phyloP scores from a whole-genome alignment of 2,329 filamentous ascomycete species.

The Colletotrichum costaricense region DNA sequence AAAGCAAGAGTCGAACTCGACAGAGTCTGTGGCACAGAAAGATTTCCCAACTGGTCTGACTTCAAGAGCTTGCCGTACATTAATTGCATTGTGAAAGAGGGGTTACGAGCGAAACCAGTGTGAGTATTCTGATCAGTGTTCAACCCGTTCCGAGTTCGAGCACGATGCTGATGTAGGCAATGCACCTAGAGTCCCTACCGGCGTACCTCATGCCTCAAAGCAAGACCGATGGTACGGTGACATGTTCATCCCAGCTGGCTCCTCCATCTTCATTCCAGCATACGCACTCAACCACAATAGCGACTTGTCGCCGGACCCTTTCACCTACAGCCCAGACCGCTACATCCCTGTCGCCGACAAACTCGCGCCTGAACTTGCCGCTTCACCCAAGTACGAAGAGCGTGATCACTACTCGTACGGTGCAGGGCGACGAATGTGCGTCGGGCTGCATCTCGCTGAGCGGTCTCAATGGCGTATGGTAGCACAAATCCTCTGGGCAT shows the following conservation, averaged over 20 bases:
- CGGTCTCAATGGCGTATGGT: slow-evolving; percentile 52
- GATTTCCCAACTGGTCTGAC: slow-evolving; percentile 51
- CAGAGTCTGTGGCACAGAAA: slow-evolving; percentile 46
- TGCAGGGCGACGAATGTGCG: slow-evolving; percentile 58
- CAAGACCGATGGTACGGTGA: slow-evolving; percentile 52
- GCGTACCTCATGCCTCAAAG: neutral
- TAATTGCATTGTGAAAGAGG: slow-evolving; percentile 53
- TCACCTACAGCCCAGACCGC: slow-evolving; percentile 44
- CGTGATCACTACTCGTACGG: slow-evolving; percentile 60
- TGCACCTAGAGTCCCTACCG: neutral
- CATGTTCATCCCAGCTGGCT: slow-evolving; percentile 52
- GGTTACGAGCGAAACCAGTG: slow-evolving; percentile 53
- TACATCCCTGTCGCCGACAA: slow-evolving; percentile 40
- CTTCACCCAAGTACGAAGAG: slow-evolving; percentile 33
- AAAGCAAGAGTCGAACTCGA: slow-evolving; percentile 56
- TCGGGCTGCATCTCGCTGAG: slow-evolving; percentile 61
- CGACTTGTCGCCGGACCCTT: slow-evolving; percentile 40
- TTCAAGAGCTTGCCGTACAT: slow-evolving; percentile 53
- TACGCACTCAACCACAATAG: slow-evolving; percentile 49
- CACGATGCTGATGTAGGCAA: too few species aligned
- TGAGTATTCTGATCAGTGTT: neutral
- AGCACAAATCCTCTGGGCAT: slow-evolving; percentile 59
- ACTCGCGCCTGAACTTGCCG: slow-evolving; percentile 44
- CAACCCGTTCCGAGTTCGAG: neutral
- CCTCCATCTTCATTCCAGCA: slow-evolving; percentile 48